phyloP scores from a whole-genome alignment of 1,139 yeast genomes.

The Scheffersomyces titani region DNA sequence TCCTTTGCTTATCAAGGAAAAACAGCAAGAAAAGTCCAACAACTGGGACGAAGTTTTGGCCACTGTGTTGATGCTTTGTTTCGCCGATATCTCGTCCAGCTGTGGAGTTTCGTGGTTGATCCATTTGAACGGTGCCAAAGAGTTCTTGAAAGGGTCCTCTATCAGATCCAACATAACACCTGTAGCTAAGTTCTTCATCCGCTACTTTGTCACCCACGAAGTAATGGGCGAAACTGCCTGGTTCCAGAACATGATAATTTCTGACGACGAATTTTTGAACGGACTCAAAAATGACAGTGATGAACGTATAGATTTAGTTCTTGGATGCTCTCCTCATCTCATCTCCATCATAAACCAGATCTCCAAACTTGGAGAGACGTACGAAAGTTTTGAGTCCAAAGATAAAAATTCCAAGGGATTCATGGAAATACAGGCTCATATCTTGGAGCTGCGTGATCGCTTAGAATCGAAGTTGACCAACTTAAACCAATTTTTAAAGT shows the following conservation, averaged over 20 bases:
- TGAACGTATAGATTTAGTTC: constrained; percentile 31
- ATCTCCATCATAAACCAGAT: constrained; percentile 32
- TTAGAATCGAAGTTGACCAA: constrained; percentile 18
- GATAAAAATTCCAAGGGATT: not conserved
- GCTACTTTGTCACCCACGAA: constrained; percentile 39
- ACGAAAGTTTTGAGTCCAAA: constrained; percentile 29
- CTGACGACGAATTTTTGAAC: constrained; percentile 25
- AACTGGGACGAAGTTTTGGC: constrained; percentile 42
- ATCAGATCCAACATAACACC: constrained; percentile 21
- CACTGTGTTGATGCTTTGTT: constrained; percentile 36
- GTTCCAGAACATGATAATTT: constrained; percentile 18
- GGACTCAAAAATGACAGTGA: constrained; percentile 29
- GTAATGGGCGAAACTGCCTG: constrained; percentile 44
- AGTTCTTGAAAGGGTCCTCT: constrained; percentile 24
- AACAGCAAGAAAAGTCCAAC: constrained; percentile 15
- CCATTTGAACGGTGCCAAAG: constrained; percentile 36
- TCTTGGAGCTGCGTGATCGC: constrained; percentile 10
- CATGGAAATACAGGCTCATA: not conserved
- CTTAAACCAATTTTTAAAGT: constrained; percentile 21
- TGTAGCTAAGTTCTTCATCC: constrained; percentile 28
- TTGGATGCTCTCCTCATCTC: constrained; percentile 39
- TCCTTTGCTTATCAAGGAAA: constrained; percentile 25
- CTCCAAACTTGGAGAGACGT: constrained; percentile 32
- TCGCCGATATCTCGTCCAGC: constrained; percentile 37
- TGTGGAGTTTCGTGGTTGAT: constrained; percentile 38